Evolutionary conservation across 352 stramenopile species (phyloP).

Genomic region (Thalassiosira mediterranea): DNA sequence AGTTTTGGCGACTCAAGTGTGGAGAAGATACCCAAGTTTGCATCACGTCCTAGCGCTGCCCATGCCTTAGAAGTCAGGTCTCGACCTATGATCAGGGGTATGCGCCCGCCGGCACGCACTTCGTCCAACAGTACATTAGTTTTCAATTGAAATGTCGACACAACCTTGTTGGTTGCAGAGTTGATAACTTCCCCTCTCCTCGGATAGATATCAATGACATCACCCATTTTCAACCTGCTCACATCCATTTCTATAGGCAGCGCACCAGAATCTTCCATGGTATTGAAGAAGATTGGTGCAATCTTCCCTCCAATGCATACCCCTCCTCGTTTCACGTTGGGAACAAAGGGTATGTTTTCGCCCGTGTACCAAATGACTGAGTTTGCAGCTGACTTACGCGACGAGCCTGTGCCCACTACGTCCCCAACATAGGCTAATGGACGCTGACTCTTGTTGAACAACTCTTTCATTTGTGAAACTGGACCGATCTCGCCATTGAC

Average conservation of each 20-base stretch:
- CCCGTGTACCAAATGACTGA: conserved; percentile 87
- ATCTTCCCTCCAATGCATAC: conserved; percentile 88
- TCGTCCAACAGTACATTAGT: conserved; percentile 87
- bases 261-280: conserved; percentile 88
- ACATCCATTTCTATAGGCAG: conserved; percentile 88
- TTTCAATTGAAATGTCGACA: conserved; percentile 84
- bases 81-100: conserved; percentile 87
- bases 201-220: conserved; percentile 88
- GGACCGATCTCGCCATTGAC: conserved; percentile 81
- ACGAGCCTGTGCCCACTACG: conserved; percentile 86
- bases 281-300: conserved; percentile 90
- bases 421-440: conserved; percentile 88
- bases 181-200: conserved; percentile 81
- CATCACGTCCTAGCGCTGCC: conserved; percentile 72
- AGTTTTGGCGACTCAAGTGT: conserved; percentile 66
- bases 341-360: conserved; percentile 85
- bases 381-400: conserved; percentile 86
- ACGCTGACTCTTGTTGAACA: conserved; percentile 82
- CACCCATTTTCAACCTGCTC: conserved; percentile 83
- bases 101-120: conserved; percentile 85
- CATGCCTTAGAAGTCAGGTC: conserved; percentile 84
- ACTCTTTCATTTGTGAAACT: conserved; percentile 80
- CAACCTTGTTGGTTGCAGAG: conserved; percentile 68
- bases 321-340: conserved; percentile 81
- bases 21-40: conserved; percentile 79